Evolutionary conservation across 148 eudicot genomes (phyloP).

Genomic region (Arctostaphylos glauca): DNA sequence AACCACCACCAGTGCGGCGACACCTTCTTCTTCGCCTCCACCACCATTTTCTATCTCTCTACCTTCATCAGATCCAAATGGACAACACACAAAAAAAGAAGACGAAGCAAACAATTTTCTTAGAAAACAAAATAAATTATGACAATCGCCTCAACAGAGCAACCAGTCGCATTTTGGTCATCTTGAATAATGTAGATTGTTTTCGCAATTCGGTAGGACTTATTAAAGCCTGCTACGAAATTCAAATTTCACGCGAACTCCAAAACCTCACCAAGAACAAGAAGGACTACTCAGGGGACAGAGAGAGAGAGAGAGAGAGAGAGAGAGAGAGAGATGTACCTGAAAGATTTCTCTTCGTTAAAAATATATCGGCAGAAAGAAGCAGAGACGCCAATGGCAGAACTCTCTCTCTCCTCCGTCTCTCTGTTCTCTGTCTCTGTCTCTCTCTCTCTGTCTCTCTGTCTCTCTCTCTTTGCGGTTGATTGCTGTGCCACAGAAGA

Average conservation of each 20-base stretch:
- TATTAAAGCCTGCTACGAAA: background rate
- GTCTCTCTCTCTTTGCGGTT: conserved; percentile 7
- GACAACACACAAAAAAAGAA: background rate
- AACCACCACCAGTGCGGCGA: conserved; percentile 71
- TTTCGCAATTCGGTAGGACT: background rate
- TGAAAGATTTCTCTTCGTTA: background rate
- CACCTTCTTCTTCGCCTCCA: conserved; percentile 34
- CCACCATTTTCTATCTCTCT: conserved; percentile 7
- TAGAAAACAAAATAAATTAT: background rate
- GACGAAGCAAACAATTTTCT: background rate
- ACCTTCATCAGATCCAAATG: background rate
- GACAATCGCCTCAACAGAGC: background rate
- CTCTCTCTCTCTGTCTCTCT: conserved; percentile 11
- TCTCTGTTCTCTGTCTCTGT: too few species aligned
- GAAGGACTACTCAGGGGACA: background rate
- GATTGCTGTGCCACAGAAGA: background rate
- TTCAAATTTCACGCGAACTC: background rate
- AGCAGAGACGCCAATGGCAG: conserved; percentile 1
- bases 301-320: background rate
- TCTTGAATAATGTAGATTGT: background rate
- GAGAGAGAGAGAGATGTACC: background rate
- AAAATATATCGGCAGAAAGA: background rate
- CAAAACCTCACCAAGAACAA: conserved; percentile 4
- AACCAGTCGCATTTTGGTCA: background rate
- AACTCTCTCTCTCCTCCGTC: background rate